phyloP scores from a whole-genome alignment of 2,329 filamentous ascomycete species.

The Gliomastix tumulicola region DNA sequence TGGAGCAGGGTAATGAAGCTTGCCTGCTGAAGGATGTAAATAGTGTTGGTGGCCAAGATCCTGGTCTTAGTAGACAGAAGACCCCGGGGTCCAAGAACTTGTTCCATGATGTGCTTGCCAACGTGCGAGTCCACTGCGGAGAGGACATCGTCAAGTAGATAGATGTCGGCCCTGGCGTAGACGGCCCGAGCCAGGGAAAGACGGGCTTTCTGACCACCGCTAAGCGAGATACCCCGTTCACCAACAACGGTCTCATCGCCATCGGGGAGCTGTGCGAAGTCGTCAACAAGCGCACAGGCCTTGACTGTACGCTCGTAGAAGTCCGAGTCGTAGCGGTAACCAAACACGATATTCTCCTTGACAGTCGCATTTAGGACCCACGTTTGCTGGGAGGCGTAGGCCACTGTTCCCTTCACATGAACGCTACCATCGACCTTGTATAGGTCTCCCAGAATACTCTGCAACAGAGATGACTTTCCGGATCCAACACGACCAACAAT shows the following conservation, averaged over 20 bases:
- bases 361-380: conserved; percentile 99
- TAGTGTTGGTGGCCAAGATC: conserved; percentile 91
- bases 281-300: conserved; percentile 84
- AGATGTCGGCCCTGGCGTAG: conserved; percentile 94
- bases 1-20: conserved; percentile 83
- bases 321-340: conserved; percentile 83
- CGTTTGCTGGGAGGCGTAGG: conserved; percentile 86
- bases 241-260: conserved; percentile 96
- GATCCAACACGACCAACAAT: conserved; percentile 90
- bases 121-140: conserved; percentile 99
- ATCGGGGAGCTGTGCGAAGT: conserved; percentile 88
- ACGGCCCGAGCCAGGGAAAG: conserved; percentile 89
- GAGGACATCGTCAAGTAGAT: conserved; percentile 87
- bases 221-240: conserved; percentile 92
- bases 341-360: conserved; percentile 94
- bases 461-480: conserved; percentile 89
- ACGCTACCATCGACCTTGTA: conserved; percentile 86
- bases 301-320: conserved; percentile 93
- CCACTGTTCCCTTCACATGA: conserved; percentile 71
- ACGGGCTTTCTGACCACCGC: conserved; percentile 92
- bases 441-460: conserved; percentile 81
- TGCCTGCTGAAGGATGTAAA: conserved; percentile 81
- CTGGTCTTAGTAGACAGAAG: conserved; percentile 80
- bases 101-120: conserved; percentile 87
- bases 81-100: conserved; percentile 81